These are phyloP conservation scores for Chaetothyriales sp. DNA, from an alignment of 2,329 filamentous ascomycete species.

Conservation along the genomic window DNA sequence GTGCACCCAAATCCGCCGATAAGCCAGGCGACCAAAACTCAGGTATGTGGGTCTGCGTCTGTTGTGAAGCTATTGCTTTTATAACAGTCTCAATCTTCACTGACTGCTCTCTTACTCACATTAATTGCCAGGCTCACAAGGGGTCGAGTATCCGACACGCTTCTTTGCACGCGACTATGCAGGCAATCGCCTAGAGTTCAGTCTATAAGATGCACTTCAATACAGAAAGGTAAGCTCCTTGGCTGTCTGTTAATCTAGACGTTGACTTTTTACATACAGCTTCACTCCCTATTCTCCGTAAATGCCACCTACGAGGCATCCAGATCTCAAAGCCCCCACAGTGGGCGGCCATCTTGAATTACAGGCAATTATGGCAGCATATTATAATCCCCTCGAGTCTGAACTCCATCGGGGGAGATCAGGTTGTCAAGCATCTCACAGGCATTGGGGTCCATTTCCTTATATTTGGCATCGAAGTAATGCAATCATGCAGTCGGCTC, in stretches of 20 bases:
- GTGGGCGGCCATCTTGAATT: background rate
- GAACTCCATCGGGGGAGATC: background rate
- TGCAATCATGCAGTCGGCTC: no score
- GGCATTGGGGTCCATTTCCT: no score
- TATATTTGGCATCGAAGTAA: no score
- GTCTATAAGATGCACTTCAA: constrained; percentile 22
- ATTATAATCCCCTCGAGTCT: no score
- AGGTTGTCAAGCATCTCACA: no score
- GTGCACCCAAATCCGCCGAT: constrained; percentile 41
- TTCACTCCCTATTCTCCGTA: background rate
- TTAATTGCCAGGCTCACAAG: constrained; percentile 30
- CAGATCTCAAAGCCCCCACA: background rate
- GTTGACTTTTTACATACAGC: background rate
- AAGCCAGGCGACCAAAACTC: constrained; percentile 35
- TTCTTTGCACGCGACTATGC: constrained; percentile 49
- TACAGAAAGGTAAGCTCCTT: no score
- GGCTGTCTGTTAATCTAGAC: constrained; percentile 35
- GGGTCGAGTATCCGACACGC: constrained; percentile 43
- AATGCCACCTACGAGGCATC: background rate
- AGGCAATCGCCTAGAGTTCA: constrained; percentile 41
- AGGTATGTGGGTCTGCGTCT: constrained; percentile 19
- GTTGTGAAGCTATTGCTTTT: constrained; percentile 7
- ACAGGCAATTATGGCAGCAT: background rate
- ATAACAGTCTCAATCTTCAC: constrained; percentile 5
- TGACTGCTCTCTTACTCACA: background rate